These are phyloP conservation scores for Phlebopus sp. DNA, from an alignment of 1,284 basidiomycete genomes.

Conservation along the genomic window DNA sequence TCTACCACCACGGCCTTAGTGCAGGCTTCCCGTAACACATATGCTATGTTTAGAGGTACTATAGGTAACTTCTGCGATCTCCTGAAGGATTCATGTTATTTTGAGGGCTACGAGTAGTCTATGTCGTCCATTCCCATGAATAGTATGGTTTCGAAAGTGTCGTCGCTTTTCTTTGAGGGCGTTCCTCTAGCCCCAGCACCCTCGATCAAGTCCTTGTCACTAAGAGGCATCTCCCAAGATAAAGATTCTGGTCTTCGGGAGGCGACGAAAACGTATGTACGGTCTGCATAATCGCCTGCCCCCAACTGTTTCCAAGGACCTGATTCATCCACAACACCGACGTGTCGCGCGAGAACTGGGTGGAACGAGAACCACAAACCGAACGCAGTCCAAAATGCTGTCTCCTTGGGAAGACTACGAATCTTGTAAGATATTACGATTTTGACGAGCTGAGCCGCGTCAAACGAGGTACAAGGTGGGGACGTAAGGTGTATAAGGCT, in stretches of 20 bases:
- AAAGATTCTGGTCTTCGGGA: slow-evolving; percentile 54
- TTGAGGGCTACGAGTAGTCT: not conserved
- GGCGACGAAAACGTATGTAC: slow-evolving; percentile 60
- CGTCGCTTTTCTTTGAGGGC: slow-evolving; percentile 47
- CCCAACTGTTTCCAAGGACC: slow-evolving; percentile 43
- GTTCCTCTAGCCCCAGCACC: slow-evolving; percentile 53
- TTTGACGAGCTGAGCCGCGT: slow-evolving; percentile 16
- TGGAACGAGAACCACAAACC: slow-evolving; percentile 77
- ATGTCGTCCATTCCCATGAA: slow-evolving; percentile 44
- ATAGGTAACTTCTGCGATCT: not conserved
- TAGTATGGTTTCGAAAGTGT: slow-evolving; percentile 67
- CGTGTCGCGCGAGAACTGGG: slow-evolving; percentile 48
- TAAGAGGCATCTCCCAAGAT: slow-evolving; percentile 49
- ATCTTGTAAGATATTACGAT: slow-evolving; percentile 74
- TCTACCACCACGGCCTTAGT: slow-evolving; percentile 33
- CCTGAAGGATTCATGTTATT: not conserved
- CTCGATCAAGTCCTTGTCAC: slow-evolving; percentile 52
- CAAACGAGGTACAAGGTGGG: slow-evolving; percentile 35
- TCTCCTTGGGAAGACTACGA: slow-evolving; percentile 74
- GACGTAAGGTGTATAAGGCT: slow-evolving; percentile 66
- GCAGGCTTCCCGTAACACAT: slow-evolving; percentile 8
- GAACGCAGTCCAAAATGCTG: slow-evolving; percentile 79
- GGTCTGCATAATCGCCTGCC: slow-evolving; percentile 36
- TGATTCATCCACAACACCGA: slow-evolving; percentile 4
- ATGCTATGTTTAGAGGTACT: not conserved